Evolutionary conservation across 306 rosid species (phyloP), one percentile per base, ranked within the genome.

Genomic region (Ceratonia siliqua): DNA sequence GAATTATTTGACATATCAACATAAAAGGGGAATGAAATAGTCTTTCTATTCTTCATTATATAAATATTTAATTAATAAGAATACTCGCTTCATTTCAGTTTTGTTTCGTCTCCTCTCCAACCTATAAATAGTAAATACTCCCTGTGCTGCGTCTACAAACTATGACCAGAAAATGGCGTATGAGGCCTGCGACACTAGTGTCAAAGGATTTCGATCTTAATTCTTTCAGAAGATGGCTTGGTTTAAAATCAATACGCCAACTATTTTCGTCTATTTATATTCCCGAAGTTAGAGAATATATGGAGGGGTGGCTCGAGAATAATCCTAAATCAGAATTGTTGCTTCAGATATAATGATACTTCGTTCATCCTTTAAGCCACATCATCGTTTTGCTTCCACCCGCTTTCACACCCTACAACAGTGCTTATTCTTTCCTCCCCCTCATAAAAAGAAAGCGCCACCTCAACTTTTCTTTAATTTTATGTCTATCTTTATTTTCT

Each of bases 351-450:
- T 25, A 18, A 4, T 20, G 1, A 62, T 24, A 5, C 13, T 74
- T 74, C 43, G 53, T 42, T 20, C 17, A n/a, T 56, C 45, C 56
- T 64, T 79, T 66, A 57, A 58, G 63, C 70, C 63, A 72, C 36
- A 30, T 45, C 21, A 58, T 53, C 9, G 20, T 52, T 69, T 69
- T 69, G 49, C 32, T 68, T 13, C 62, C 13, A 13, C 39, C 17
- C 48, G 38, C 77, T 74, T 62, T 39, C 32, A 64, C 69, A 45
- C 64, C 10, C 10, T 28, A 42, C 68, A 62, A 53, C 35, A 24
- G 30, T 21, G 15, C 30, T 68, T 22, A 46, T 42, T 67, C 43
- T 70, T 28, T 56, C 35, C 42, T 43, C 20, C 62, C 20, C 20
- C 57, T 32, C 15, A 3, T 53, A 42, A 46, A 5, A 62, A 21